A percentile compares a stretch with the other conserved stretches of the same genome.
These are phyloP conservation scores for Gloeopeniophorella convolvens DNA, from an alignment of 768 basidiomycete genomes.

Conservation along the genomic window DNA sequence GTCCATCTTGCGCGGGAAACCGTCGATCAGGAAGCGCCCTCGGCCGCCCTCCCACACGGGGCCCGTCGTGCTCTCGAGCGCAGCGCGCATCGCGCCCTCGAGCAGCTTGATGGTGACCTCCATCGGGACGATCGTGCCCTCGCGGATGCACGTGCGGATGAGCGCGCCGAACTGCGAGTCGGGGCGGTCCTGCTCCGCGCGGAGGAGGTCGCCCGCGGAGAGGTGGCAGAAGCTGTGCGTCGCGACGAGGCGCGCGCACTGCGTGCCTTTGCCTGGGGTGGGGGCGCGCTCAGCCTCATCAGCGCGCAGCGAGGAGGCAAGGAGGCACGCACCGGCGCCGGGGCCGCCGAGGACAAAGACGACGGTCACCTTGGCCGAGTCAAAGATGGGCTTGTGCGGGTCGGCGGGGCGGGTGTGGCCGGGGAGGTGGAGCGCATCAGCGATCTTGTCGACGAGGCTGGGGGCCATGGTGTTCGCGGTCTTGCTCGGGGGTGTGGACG, in stretches of 20 bases:
- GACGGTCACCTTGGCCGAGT: conserved; percentile 70
- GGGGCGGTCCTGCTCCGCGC: conserved; percentile 85
- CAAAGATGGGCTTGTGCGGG: conserved; percentile 37
- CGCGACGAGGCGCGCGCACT: conserved; percentile 77
- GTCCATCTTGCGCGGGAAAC: conserved; percentile 98
- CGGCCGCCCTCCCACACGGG: conserved; percentile 62
- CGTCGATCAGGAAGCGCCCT: conserved; percentile 92
- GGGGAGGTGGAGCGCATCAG: conserved; percentile 30
- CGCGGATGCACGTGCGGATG: conserved; percentile 83
- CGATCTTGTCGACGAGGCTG: conserved; percentile 38
- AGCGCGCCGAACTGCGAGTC: conserved; percentile 78
- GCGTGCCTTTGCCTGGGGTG: conserved; percentile 99
- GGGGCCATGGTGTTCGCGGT: conserved; percentile 29
- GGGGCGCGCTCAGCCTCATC: no score
- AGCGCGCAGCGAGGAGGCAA: conserved; percentile 7
- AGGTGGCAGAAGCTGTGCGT: conserved; percentile 90
- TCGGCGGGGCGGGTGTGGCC: neutral
- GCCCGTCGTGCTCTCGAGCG: conserved; percentile 39
- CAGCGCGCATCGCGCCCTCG: conserved; percentile 80
- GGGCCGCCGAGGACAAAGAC: conserved; percentile 96
- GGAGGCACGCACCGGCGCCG: conserved; percentile 65
- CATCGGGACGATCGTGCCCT: conserved; percentile 93
- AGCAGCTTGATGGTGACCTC: conserved; percentile 94
- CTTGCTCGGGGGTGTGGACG: conserved; percentile 33
- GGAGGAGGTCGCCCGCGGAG: conserved; percentile 96